Evolutionary conservation across 2,329 filamentous ascomycete genomes (phyloP).

Genomic region (Colletotrichum somersetense): DNA sequence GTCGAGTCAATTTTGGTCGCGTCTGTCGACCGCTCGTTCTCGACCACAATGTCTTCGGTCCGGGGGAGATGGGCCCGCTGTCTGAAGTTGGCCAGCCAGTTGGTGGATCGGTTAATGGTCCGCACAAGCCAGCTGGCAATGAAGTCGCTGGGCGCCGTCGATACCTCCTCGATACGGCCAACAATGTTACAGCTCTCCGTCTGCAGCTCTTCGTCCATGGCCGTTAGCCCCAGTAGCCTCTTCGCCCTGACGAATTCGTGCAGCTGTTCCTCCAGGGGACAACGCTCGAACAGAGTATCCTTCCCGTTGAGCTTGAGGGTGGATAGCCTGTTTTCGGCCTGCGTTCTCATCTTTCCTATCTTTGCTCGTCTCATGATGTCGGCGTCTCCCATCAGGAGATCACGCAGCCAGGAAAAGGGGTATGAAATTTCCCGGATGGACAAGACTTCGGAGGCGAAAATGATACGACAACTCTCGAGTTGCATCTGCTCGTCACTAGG

Average conservation of each 20-base stretch:
- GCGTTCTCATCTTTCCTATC: conserved; percentile 61
- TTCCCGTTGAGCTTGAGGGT: conserved; percentile 69
- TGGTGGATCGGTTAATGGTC: conserved; percentile 61
- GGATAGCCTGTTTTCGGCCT: conserved; percentile 61
- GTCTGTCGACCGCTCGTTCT: conserved; percentile 63
- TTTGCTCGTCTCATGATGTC: conserved; percentile 58
- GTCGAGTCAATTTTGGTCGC: conserved; percentile 69
- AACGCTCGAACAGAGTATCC: conserved; percentile 67
- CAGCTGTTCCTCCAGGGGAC: conserved; percentile 67
- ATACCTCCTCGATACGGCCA: conserved; percentile 66
- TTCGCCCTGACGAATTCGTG: conserved; percentile 66
- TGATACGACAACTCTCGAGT: conserved; percentile 69
- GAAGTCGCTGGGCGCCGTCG: conserved; percentile 61
- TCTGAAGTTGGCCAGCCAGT: conserved; percentile 69
- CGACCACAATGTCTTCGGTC: conserved; percentile 66
- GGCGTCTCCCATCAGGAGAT: conserved; percentile 66
- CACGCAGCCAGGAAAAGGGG: conserved; percentile 67
- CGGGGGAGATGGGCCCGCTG: conserved; percentile 69
- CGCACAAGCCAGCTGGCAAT: conserved; percentile 70
- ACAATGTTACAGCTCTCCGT: conserved; percentile 70
- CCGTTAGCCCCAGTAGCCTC: conserved; percentile 67
- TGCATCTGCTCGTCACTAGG: conserved; percentile 67
- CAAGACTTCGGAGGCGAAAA: conserved; percentile 66
- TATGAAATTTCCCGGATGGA: conserved; percentile 55
- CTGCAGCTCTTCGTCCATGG: conserved; percentile 71